Evolutionary conservation across 805 yeast genomes (phyloP).

Genomic region (Ogataea salicorniae): DNA sequence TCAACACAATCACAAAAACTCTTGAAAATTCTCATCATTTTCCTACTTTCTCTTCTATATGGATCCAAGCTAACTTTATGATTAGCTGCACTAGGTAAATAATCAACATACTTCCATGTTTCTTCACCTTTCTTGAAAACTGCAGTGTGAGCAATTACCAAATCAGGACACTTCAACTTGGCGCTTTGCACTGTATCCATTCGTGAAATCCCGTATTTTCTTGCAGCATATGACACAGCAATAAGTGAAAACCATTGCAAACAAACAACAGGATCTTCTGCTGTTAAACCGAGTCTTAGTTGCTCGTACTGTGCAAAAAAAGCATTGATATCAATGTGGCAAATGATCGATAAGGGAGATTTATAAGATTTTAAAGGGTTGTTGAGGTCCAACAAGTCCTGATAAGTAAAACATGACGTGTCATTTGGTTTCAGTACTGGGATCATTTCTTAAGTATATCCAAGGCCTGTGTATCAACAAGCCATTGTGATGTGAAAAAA

Average conservation of each 20-base stretch:
- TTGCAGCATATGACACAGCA: conserved; percentile 88
- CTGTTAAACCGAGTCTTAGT: conserved; percentile 57
- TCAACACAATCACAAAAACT: conserved; percentile 65
- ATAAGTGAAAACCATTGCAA: conserved; percentile 89
- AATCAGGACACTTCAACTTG: conserved; percentile 63
- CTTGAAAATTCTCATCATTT: conserved; percentile 63
- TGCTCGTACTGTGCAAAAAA: conserved; percentile 95
- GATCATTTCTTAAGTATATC: conserved; percentile 1
- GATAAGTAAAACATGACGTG: conserved; percentile 42
- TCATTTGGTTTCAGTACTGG: conserved; percentile 3
- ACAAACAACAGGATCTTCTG: conserved; percentile 82
- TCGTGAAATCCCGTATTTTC: conserved; percentile 74
- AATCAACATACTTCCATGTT: conserved; percentile 69
- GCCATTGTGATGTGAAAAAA: too few species aligned
- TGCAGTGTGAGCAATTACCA: conserved; percentile 86
- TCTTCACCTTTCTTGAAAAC: conserved; percentile 85
- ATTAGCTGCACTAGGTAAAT: conserved; percentile 51
- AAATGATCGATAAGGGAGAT: conserved; percentile 73
- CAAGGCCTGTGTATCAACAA: too few species aligned
- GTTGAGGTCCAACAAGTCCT: conserved; percentile 44
- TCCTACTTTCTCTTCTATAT: conserved; percentile 80
- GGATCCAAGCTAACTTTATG: conserved; percentile 91
- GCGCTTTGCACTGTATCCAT: conserved; percentile 73
- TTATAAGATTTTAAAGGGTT: conserved; percentile 43
- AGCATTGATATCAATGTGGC: conserved; percentile 89